Percentiles rank a stretch among this genome's conserved stretches.
These are phyloP conservation scores for Craterostigma plantagineum DNA, from an alignment of 257 asterid genomes.

Conservation along the genomic window DNA sequence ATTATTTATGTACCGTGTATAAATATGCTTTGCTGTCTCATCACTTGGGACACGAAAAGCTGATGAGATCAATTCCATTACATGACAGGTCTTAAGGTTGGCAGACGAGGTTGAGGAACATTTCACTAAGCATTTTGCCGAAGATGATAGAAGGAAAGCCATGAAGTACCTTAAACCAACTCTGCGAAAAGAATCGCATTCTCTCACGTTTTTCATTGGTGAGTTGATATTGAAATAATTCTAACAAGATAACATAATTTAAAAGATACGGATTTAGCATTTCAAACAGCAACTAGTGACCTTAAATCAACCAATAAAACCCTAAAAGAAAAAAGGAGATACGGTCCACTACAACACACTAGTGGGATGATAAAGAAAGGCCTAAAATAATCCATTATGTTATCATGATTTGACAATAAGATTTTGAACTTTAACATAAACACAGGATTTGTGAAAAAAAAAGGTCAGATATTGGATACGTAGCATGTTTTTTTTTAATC, in stretches of 20 bases:
- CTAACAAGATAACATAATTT: not conserved
- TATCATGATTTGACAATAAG: no score
- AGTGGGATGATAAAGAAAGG: constrained; percentile 23
- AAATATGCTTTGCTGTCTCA: constrained; percentile 29
- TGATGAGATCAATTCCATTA: not conserved
- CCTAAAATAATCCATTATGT: constrained; percentile 14
- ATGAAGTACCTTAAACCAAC: constrained; percentile 84
- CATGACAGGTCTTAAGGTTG: constrained; percentile 47
- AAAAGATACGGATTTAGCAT: not conserved
- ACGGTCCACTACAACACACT: constrained; percentile 20
- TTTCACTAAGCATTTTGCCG: constrained; percentile 58
- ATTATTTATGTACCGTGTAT: no score
- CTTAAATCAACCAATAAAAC: no score
- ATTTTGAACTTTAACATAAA: no score
- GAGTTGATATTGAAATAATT: constrained; percentile 10
- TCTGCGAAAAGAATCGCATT: constrained; percentile 59
- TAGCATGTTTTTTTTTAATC: not conserved
- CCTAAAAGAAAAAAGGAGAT: constrained; percentile 4
- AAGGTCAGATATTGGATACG: no score
- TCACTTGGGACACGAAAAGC: constrained; percentile 1
- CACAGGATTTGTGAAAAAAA: no score
- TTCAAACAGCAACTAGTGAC: no score
- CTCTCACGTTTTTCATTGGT: constrained; percentile 73
- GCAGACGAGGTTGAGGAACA: constrained; percentile 80
- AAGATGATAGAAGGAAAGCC: constrained; percentile 62